phyloP scores from a whole-genome alignment of 2,329 filamentous ascomycete genomes.

The Ophidiomyces ophidiicola region DNA sequence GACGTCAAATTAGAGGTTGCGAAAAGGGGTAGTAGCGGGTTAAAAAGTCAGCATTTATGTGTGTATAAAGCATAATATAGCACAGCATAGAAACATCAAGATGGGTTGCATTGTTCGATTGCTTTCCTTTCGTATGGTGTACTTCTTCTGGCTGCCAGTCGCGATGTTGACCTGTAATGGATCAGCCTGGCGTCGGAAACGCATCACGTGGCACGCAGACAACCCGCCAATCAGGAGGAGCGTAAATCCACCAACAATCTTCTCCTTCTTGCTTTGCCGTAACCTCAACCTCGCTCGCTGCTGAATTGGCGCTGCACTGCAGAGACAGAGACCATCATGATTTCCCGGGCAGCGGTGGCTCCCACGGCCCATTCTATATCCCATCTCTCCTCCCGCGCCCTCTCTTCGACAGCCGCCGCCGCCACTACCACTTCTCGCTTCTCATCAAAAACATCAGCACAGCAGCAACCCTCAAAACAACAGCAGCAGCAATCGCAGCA shows the following conservation, averaged over 20 bases:
- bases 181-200: not conserved
- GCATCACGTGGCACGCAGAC: constrained; percentile 20
- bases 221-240: constrained; percentile 31
- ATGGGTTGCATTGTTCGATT: not conserved
- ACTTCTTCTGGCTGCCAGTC: too few species aligned
- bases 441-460: constrained; percentile 21
- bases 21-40: too few species aligned
- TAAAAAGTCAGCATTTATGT: too few species aligned
- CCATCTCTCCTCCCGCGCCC: constrained; percentile 31
- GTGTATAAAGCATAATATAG: too few species aligned
- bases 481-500: constrained; percentile 36
- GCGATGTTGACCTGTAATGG: too few species aligned
- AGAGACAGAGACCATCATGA: constrained; percentile 26
- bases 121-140: not conserved
- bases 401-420: constrained; percentile 25
- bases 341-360: constrained; percentile 34
- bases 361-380: constrained; percentile 32
- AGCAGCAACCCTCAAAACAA: constrained; percentile 17
- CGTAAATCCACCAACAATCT: constrained; percentile 24
- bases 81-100: too few species aligned
- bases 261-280: not conserved
- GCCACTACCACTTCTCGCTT: constrained; percentile 22
- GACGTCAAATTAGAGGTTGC: too few species aligned
- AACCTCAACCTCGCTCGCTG: constrained; percentile 15
- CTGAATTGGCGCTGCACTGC: constrained; percentile 24